These are phyloP conservation scores for Musa acuminata DNA, from an alignment of 176 grass and related monocot species.

Conservation along the genomic window DNA sequence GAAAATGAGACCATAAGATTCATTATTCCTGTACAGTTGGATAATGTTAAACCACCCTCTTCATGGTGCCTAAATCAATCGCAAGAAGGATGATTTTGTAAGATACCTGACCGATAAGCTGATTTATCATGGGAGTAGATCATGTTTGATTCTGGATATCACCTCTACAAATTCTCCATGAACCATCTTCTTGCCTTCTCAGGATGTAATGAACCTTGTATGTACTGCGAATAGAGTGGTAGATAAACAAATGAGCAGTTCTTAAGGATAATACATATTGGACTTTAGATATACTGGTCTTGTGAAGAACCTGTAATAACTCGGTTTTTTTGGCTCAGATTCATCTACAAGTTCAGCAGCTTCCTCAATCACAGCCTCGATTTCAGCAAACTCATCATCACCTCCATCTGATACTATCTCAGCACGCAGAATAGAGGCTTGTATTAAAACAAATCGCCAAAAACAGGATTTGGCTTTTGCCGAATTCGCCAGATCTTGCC, in stretches of 20 bases:
- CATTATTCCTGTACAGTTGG: not conserved
- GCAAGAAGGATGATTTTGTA: not conserved
- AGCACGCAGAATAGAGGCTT: constrained; percentile 55
- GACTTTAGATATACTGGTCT: constrained; percentile 2
- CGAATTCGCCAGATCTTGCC: constrained; percentile 50
- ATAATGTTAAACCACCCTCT: not conserved
- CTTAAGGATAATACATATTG: not conserved
- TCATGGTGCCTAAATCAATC: not conserved
- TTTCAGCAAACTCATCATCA: constrained; percentile 57
- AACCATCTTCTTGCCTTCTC: constrained; percentile 64
- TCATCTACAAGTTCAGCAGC: constrained; percentile 85
- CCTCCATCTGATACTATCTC: constrained; percentile 53
- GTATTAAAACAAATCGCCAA: constrained; percentile 86
- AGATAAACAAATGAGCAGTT: not conserved
- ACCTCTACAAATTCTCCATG: constrained; percentile 71
- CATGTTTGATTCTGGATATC: constrained; percentile 38
- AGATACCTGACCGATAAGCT: not conserved
- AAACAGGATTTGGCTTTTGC: constrained; percentile 64
- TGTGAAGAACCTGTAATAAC: constrained; percentile 77
- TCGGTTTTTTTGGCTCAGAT: constrained; percentile 54
- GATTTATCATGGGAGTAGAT: constrained; percentile 6
- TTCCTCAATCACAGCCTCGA: constrained; percentile 77
- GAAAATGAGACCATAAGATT: not conserved
- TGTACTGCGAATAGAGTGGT: constrained; percentile 41
- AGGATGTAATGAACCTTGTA: constrained; percentile 67